Base-by-base conservation (phyloP, 129 eudicot species). In the Artemisia tridentata region DNA sequence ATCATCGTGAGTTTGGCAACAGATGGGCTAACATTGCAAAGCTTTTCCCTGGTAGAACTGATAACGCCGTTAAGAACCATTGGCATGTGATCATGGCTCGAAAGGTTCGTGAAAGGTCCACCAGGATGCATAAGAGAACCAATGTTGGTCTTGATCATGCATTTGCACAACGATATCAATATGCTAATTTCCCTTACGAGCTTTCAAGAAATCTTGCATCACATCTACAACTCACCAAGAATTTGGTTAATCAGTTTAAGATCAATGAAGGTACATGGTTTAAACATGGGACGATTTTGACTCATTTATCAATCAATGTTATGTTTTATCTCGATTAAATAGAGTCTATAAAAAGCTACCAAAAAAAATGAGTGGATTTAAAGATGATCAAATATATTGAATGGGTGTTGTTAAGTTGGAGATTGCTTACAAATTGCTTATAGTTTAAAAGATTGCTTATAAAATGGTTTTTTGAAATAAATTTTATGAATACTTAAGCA, bases 81-180 rank as follows among this genome's bases (percentile, higher is more conserved):
- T 91, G 96, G 98, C 98, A 91, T 25, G 98, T 92, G 15, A 92
- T 92, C 75, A 92, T 92, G 98, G 96, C 96, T 15, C 74, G 96
- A 67, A 89, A 66, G 65, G 78, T 83, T 38, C 77, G 95, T 31
- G 88, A 87, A 63, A 81, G 82, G 52, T 84, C 88, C 7, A 83
- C 86, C 6, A 75, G 77, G 68, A 14, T 82, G 47, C 78, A 71
- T 64, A 73, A 83, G 20, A 92, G 69, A 68, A 77, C 78, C 69
- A 69, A 70, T 20, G 6, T 59, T 61, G 43, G 25, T 27, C 47
- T 23, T 48, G 60, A 67, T 67, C 71, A n/a, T 51, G 13, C 77
- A 55, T 7, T 75, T 38, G 65, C 49, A 20, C 64, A 56, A 11
- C 77, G 75, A 76, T 80, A 73, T 45, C 78, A 70, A 59, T 73